Conservation (phyloP, 768 basidiomycete genomes). For the Paxillus ammoniavirescens region DNA sequence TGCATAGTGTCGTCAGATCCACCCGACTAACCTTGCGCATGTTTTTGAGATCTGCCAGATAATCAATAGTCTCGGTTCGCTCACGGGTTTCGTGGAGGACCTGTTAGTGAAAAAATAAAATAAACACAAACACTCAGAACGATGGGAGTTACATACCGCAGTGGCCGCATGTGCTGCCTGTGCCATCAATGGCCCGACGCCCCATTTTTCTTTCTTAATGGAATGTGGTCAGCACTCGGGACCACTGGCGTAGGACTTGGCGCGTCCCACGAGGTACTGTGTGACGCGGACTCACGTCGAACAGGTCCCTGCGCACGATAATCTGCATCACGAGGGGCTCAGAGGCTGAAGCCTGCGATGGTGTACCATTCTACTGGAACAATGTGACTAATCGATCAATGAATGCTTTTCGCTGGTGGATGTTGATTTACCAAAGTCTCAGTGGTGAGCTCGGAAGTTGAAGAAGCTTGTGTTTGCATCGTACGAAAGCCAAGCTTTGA, state of each 20-base stretch:
- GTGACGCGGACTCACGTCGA: constrained; percentile 32
- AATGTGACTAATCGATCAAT: not conserved
- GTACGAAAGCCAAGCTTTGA: not conserved
- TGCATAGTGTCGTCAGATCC: not conserved
- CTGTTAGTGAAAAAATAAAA: constrained; percentile 15
- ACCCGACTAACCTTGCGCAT: constrained; percentile 39
- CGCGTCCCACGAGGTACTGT: not conserved
- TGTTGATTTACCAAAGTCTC: not conserved
- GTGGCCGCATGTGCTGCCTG: constrained; percentile 44
- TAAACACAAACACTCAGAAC: not conserved
- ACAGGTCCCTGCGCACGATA: constrained; percentile 40
- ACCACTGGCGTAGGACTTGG: not conserved
- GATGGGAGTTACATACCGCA: constrained; percentile 27
- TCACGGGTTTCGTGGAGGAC: constrained; percentile 41
- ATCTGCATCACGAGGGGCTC: constrained; percentile 43
- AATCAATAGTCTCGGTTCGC: constrained; percentile 36
- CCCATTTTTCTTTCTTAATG: constrained; percentile 40
- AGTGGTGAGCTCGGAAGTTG: not conserved
- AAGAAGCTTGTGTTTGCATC: not conserved
- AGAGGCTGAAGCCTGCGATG: not conserved
- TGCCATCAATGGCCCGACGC: constrained; percentile 43
- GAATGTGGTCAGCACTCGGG: not conserved
- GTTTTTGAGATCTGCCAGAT: constrained; percentile 36
- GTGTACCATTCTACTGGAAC: not conserved
- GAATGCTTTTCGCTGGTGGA: not conserved